phyloP scores from a whole-genome alignment of 306 rosid genomes.

The Vigna trinervia region DNA sequence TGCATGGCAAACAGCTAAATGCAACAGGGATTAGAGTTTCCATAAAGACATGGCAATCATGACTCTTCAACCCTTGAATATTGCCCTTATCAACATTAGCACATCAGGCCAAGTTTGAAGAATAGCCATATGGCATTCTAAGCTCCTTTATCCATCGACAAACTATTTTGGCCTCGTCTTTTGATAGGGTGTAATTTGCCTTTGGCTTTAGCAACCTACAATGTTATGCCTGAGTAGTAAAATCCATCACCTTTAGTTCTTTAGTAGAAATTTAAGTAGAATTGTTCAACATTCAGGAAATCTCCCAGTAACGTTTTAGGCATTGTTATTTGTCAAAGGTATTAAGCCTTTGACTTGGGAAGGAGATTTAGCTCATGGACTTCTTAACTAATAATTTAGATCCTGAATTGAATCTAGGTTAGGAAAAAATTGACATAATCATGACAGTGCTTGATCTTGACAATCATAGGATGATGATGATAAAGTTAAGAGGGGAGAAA shows the following conservation, averaged over 20 bases:
- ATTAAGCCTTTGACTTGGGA: constrained; percentile 13
- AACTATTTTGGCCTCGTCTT: too few relatives aligned
- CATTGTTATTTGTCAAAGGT: constrained; percentile 28
- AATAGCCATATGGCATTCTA: too few relatives aligned
- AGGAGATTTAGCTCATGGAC: constrained; percentile 8
- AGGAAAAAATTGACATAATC: constrained; percentile 17
- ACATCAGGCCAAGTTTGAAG: too few relatives aligned
- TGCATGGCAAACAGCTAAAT: too few relatives aligned
- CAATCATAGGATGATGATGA: not conserved
- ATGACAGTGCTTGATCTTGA: constrained; percentile 20
- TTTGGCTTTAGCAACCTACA: too few relatives aligned
- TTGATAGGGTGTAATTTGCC: too few relatives aligned
- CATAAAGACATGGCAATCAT: too few relatives aligned
- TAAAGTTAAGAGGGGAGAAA: constrained; percentile 21
- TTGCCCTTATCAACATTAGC: too few relatives aligned
- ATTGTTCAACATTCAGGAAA: constrained; percentile 37
- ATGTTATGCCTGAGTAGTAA: too few relatives aligned
- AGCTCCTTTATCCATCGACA: too few relatives aligned
- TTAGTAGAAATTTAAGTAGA: constrained; percentile 37
- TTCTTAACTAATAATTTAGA: constrained; percentile 11
- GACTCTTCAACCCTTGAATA: too few relatives aligned
- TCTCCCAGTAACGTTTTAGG: constrained; percentile 15
- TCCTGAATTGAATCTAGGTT: constrained; percentile 4
- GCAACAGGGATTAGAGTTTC: too few relatives aligned
- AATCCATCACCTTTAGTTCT: constrained; percentile 33